Percentiles rank a stretch among this genome's conserved stretches.
These are phyloP conservation scores for Begonia fuchsioides DNA, from an alignment of 306 rosid genomes.

Conservation along the genomic window DNA sequence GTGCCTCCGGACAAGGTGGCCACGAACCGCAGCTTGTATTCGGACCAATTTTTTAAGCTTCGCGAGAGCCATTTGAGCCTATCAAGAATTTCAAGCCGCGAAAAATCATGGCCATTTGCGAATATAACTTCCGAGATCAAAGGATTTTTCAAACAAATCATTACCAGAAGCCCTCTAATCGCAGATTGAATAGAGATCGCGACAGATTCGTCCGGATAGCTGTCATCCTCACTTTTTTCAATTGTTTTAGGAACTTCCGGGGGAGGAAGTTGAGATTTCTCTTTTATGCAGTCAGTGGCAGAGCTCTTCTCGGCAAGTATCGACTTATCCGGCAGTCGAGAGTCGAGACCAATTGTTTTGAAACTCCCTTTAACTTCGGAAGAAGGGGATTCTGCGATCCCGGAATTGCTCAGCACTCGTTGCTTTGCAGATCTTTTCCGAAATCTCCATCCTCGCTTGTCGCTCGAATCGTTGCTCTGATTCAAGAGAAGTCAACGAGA, in stretches of 20 bases:
- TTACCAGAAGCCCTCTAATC: constrained; percentile 67
- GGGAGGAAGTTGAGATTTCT: constrained; percentile 34
- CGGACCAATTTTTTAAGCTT: constrained; percentile 49
- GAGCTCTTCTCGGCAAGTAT: constrained; percentile 42
- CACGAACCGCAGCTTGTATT: constrained; percentile 92
- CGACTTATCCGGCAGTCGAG: constrained; percentile 10
- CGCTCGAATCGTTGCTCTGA: constrained; percentile 56
- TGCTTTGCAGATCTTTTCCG: constrained; percentile 74
- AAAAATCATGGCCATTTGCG: too few relatives aligned
- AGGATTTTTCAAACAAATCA: too few relatives aligned
- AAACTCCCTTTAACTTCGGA: constrained; percentile 47
- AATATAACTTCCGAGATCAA: too few relatives aligned
- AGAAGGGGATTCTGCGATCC: constrained; percentile 36
- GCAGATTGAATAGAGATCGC: constrained; percentile 61
- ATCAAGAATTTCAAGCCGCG: not conserved
- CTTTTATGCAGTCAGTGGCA: constrained; percentile 25
- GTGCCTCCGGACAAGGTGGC: constrained; percentile 79
- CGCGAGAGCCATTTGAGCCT: constrained; percentile 46
- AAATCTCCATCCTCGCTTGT: constrained; percentile 92
- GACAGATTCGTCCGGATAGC: constrained; percentile 33
- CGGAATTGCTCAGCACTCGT: constrained; percentile 90
- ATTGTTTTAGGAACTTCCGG: constrained; percentile 23
- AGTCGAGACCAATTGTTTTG: constrained; percentile 27
- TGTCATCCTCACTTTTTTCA: constrained; percentile 32
- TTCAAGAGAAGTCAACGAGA: too few relatives aligned